Evolutionary conservation across 2,329 filamentous ascomycete genomes (phyloP).

Genomic region (Cladophialophora immunda): DNA sequence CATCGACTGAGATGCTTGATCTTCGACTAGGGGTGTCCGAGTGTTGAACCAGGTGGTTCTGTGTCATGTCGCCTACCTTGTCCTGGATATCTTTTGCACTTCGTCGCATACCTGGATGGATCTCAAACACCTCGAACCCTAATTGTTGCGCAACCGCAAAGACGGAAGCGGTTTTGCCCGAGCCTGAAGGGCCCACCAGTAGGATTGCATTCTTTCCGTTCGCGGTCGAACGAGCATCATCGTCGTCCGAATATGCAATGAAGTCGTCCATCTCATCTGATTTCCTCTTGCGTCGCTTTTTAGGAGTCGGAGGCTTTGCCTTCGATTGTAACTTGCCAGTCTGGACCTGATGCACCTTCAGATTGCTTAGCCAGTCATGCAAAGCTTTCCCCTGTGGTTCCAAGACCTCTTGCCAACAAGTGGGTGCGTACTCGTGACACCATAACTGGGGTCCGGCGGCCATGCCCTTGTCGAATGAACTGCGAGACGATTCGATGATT

Average conservation of each 20-base stretch:
- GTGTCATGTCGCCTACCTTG: constrained; percentile 94
- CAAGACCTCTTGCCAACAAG: constrained; percentile 73
- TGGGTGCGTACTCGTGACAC: constrained; percentile 85
- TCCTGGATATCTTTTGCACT: constrained; percentile 91
- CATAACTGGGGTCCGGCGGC: constrained; percentile 76
- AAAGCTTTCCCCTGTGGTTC: constrained; percentile 79
- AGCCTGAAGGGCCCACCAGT: constrained; percentile 86
- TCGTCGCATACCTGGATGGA: constrained; percentile 82
- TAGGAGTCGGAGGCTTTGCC: constrained; percentile 43
- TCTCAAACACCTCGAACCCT: constrained; percentile 93
- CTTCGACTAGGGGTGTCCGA: constrained; percentile 30
- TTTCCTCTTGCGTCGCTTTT: constrained; percentile 69
- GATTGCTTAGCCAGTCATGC: constrained; percentile 79
- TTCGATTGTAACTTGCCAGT: constrained; percentile 55
- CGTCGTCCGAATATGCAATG: constrained; percentile 79
- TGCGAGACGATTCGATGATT: constrained; percentile 66
- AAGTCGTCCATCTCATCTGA: constrained; percentile 79
- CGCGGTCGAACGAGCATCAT: constrained; percentile 67
- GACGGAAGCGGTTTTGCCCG: constrained; percentile 91
- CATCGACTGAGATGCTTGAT: constrained; percentile 33
- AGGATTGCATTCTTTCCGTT: constrained; percentile 74
- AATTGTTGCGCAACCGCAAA: constrained; percentile 92
- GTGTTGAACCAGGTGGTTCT: constrained; percentile 83
- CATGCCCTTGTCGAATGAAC: constrained; percentile 79
- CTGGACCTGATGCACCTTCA: constrained; percentile 80